Evolutionary conservation across 2,329 filamentous ascomycete genomes (phyloP).

Genomic region (Cercospora sp.): DNA sequence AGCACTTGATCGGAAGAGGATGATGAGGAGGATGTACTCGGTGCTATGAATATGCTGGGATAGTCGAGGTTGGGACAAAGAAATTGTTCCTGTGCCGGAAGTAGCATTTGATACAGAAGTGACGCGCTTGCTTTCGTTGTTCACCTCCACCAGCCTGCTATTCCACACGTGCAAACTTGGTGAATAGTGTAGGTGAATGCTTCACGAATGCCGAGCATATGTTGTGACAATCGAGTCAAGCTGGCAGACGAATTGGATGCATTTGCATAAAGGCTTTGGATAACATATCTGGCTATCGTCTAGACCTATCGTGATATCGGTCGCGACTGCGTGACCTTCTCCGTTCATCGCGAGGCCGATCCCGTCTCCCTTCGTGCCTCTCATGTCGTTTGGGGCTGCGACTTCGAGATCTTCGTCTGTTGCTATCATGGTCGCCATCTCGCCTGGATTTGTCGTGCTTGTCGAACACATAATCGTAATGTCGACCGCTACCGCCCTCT

Average conservation of each 20-base stretch:
- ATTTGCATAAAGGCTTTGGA: background rate
- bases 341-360: constrained; percentile 26
- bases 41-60: background rate
- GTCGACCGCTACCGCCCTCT: constrained; percentile 45
- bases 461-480: constrained; percentile 81
- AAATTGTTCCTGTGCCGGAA: background rate
- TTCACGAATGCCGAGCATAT: background rate
- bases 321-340: constrained; percentile 25
- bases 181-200: background rate
- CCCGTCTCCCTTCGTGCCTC: constrained; percentile 23
- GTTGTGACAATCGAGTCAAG: background rate
- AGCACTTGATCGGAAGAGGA: background rate
- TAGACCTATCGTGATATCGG: constrained; percentile 18
- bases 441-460: constrained; percentile 50
- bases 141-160: background rate
- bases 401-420: constrained; percentile 31
- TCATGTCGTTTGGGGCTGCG: constrained; percentile 35
- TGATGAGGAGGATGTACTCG: background rate
- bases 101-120: background rate
- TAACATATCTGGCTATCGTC: background rate
- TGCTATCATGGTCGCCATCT: constrained; percentile 14
- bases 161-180: background rate
- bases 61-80: background rate
- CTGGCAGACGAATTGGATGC: background rate
- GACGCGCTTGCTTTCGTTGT: background rate